Conservation (phyloP, 768 basidiomycete species). For the Phylloporus sp. region DNA sequence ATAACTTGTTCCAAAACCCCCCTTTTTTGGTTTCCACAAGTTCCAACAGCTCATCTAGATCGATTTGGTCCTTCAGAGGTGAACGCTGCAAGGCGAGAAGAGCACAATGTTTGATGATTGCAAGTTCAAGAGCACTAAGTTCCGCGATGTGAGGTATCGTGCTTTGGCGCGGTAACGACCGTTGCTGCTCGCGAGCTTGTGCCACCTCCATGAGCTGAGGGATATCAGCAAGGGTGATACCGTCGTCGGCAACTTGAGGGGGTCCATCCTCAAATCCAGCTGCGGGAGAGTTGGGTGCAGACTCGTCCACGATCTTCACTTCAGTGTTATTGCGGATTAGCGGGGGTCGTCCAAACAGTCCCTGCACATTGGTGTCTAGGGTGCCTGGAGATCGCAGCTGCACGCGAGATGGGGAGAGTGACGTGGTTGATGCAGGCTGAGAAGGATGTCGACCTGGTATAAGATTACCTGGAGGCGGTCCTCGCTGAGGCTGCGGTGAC, state of each 20-base stretch:
- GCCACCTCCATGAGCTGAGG: slow-evolving; percentile 90
- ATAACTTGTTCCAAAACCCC: slow-evolving; percentile 94
- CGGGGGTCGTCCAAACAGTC: slow-evolving; percentile 56
- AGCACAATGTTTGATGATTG: slow-evolving; percentile 90
- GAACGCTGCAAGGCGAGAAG: slow-evolving; percentile 76
- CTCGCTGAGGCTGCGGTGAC: slow-evolving; percentile 38
- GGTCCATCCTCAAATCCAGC: slow-evolving; percentile 42
- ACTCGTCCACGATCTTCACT: slow-evolving; percentile 86
- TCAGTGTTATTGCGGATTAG: slow-evolving; percentile 79
- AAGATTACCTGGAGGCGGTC: slow-evolving; percentile 35
- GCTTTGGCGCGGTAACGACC: slow-evolving; percentile 74
- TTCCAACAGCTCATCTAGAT: slow-evolving; percentile 91
- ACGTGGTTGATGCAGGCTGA: slow-evolving; percentile 28
- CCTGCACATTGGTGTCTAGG: slow-evolving; percentile 36
- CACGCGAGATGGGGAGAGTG: slow-evolving; percentile 34
- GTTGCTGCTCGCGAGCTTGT: slow-evolving; percentile 82
- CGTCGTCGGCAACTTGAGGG: slow-evolving; percentile 57
- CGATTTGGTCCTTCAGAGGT: slow-evolving; percentile 75
- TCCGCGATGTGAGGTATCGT: slow-evolving; percentile 83
- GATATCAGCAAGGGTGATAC: slow-evolving; percentile 91
- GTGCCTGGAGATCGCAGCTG: slow-evolving; percentile 39
- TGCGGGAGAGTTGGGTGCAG: slow-evolving; percentile 67
- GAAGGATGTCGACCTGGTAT: slow-evolving; percentile 35
- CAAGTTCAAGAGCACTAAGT: slow-evolving; percentile 76
- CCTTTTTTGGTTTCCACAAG: slow-evolving; percentile 90